phyloP scores from a whole-genome alignment of 2,329 filamentous ascomycete genomes.

The Fusarium caatingaense region DNA sequence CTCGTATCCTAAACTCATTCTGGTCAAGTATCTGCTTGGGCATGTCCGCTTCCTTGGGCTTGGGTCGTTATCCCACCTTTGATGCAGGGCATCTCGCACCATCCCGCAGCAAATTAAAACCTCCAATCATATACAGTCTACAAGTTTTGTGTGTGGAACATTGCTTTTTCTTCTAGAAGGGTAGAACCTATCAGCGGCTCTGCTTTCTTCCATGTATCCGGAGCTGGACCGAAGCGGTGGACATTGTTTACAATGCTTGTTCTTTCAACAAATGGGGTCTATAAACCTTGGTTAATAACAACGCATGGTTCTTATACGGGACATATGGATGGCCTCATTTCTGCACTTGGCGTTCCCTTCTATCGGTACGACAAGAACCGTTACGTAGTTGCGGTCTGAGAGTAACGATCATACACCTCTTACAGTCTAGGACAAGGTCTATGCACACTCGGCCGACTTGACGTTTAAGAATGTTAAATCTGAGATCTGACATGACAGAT shows the following conservation, averaged over 20 bases:
- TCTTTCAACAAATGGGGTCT: neutral
- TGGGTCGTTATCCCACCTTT: neutral
- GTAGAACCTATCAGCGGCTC: neutral
- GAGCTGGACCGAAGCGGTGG: neutral
- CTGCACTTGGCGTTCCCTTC: conserved; percentile 2
- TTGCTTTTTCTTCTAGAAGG: neutral
- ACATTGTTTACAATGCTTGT: neutral
- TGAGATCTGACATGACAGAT: conserved; percentile 1
- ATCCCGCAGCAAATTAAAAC: conserved; percentile 3
- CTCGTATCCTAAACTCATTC: neutral
- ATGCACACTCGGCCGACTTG: neutral
- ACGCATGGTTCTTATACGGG: neutral
- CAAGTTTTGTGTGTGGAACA: neutral
- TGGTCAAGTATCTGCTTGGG: neutral
- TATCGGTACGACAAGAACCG: neutral
- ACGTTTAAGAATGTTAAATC: neutral
- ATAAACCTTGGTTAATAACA: neutral
- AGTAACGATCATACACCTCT: neutral
- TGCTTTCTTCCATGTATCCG: neutral
- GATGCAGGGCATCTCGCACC: neutral
- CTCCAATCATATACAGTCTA: neutral
- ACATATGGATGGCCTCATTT: neutral
- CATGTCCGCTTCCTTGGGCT: neutral
- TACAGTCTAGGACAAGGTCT: neutral
- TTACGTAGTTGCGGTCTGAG: neutral